These are phyloP conservation scores for Haemoproteus tartakovskyi DNA, from an alignment of 169 alveolate species.

Conservation along the genomic window DNA sequence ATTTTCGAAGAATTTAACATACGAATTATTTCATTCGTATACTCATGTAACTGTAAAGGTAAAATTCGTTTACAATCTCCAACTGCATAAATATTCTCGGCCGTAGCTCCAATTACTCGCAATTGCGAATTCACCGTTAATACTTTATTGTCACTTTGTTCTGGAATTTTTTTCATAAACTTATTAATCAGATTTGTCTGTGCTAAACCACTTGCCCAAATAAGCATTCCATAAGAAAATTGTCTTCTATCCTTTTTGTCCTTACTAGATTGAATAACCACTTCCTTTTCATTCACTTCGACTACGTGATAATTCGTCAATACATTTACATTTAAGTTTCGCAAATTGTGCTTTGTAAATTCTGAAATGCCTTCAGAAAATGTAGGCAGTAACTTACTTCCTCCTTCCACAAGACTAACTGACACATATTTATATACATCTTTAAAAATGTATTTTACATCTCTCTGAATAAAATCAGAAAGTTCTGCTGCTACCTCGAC, in stretches of 20 bases:
- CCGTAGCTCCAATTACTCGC: slow-evolving; percentile 62
- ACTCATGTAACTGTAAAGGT: slow-evolving; percentile 67
- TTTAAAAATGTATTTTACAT: slow-evolving; percentile 31
- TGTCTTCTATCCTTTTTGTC: slow-evolving; percentile 63
- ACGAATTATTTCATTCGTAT: slow-evolving; percentile 46
- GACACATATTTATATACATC: slow-evolving; percentile 65
- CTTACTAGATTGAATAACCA: slow-evolving; percentile 58
- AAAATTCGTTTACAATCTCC: slow-evolving; percentile 76
- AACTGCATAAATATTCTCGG: slow-evolving; percentile 67
- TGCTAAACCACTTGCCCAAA: slow-evolving; percentile 80
- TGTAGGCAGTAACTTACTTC: slow-evolving; percentile 71
- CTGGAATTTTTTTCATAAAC: slow-evolving; percentile 68
- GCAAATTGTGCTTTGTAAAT: slow-evolving; percentile 59
- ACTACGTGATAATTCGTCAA: slow-evolving; percentile 67
- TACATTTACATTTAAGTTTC: slow-evolving; percentile 64
- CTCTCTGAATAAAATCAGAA: slow-evolving; percentile 67
- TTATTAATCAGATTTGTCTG: slow-evolving; percentile 23
- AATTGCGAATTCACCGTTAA: slow-evolving; percentile 71
- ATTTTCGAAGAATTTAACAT: slow-evolving; percentile 1
- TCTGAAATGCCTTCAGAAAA: slow-evolving; percentile 68
- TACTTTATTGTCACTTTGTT: slow-evolving; percentile 67
- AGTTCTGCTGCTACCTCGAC: slow-evolving; percentile 78
- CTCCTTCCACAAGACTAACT: slow-evolving; percentile 75
- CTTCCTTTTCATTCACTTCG: slow-evolving; percentile 63
- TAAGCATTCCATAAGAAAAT: slow-evolving; percentile 71